A percentile compares a stretch with the other conserved stretches of the same genome.
These are phyloP conservation scores for Raffaelea deltoideospora DNA, from an alignment of 2,329 filamentous ascomycete genomes.

Conservation along the genomic window DNA sequence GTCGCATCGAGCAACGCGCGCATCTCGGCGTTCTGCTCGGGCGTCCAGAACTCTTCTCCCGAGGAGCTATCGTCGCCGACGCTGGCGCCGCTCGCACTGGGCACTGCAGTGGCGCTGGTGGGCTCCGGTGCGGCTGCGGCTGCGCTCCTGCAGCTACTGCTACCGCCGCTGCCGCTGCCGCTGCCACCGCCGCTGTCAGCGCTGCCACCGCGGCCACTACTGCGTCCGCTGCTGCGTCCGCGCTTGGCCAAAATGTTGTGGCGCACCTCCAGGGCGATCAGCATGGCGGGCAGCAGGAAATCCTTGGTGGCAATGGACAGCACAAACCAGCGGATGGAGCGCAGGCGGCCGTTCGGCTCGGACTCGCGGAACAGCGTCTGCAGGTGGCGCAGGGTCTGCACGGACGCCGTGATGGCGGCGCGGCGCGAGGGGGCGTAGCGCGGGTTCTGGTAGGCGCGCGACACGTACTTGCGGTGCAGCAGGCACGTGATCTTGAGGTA, in stretches of 20 bases:
- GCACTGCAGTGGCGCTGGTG: too few species aligned
- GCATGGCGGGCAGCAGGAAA: constrained; percentile 73
- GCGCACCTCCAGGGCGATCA: constrained; percentile 70
- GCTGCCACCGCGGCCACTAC: too few species aligned
- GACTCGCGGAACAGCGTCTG: constrained; percentile 61
- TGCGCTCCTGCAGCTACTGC: too few species aligned
- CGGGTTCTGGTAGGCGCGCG: constrained; percentile 60
- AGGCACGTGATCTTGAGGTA: constrained; percentile 83
- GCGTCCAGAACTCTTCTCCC: constrained; percentile 44
- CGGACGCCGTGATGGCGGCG: constrained; percentile 71
- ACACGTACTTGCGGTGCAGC: constrained; percentile 75
- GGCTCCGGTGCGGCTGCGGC: too few species aligned
- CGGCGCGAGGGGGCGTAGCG: constrained; percentile 74
- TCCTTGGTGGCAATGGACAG: constrained; percentile 69
- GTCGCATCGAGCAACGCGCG: constrained; percentile 57
- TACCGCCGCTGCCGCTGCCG: too few species aligned
- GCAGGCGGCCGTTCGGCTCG: constrained; percentile 54
- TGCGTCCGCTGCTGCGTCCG: constrained; percentile 29
- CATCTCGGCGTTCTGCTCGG: constrained; percentile 57
- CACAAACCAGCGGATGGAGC: constrained; percentile 63
- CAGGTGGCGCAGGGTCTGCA: constrained; percentile 69
- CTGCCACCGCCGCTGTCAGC: too few species aligned
- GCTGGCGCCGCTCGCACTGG: too few species aligned
- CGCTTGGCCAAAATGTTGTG: constrained; percentile 35
- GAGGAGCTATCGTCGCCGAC: too few species aligned